Conservation (phyloP, 305 asterid genomes). For the Fraxinus floribunda region DNA sequence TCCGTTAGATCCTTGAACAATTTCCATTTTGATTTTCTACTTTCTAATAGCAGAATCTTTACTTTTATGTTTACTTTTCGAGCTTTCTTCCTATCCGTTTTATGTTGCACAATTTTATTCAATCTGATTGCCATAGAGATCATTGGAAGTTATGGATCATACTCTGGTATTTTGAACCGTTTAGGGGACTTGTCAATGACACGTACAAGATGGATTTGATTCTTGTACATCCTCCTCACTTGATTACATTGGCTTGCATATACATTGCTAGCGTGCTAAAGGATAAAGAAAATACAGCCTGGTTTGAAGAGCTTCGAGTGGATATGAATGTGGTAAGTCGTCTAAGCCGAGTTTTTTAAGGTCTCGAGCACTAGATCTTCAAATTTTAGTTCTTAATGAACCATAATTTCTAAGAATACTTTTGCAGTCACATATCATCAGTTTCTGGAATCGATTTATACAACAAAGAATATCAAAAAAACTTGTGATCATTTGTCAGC, state of each 20-base stretch:
- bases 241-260: conserved; percentile 84
- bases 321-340: conserved; percentile 84
- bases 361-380: neutral
- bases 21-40: neutral
- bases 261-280: conserved; percentile 81
- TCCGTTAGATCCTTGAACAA: neutral
- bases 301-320: conserved; percentile 98
- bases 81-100: neutral
- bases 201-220: conserved; percentile 95
- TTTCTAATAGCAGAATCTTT: neutral
- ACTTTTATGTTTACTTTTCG: neutral
- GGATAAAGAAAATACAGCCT: conserved; percentile 85
- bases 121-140: neutral
- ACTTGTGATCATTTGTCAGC: neutral
- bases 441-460: neutral
- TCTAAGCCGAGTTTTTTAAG: neutral
- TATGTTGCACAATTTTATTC: neutral
- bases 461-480: neutral
- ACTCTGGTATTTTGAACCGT: conserved; percentile 5
- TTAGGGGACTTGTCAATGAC: conserved; percentile 90
- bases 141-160: neutral
- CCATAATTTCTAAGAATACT: neutral
- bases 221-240: conserved; percentile 84
- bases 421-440: neutral
- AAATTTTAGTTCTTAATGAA: neutral